Base-by-base conservation (phyloP, 106 monocot genomes). In the Ottelia alismoides region DNA sequence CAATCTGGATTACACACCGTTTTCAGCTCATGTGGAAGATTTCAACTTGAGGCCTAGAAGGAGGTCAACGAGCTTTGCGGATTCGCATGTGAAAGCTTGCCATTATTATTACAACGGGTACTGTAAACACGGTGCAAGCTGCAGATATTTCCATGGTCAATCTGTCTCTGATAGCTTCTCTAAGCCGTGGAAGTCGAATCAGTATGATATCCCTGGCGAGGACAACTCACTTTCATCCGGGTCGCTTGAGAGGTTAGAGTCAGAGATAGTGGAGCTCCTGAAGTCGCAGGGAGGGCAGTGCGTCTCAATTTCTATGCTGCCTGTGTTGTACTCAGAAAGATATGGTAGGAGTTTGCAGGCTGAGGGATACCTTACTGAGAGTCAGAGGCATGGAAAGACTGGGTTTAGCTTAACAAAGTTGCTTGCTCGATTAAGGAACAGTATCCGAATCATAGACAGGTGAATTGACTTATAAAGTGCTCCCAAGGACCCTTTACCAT, bases 301-400 rank as follows among this genome's bases (percentile, higher is more conserved):
- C 2, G 52, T 88, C 58, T 75, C 88, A 7, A 79, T 94, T 29
- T 72, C 80, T 18, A 64, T 73, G 3, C 61, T 94, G 46, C 88
- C 88, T 0, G 71, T 58, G 58, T 23, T 88, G 49, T 93, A 93
- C 58, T 57, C 45, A 29, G 81, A 83, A 31, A 83, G 28, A 72
- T 93, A 93, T 56, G 80, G 88, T 2, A 88, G 65, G 55, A 32
- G 57, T 10, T 70, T 93, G 30, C 84, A 81, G 61, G 78, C 76
- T 16, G 82, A 92, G 0, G 85, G 86, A 17, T 86, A 78, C 51
- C 57, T 86, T 7, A 86, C 80, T 1, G 93, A 93, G 75, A 83
- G 88, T 68, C 93, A 93, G 62, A 58, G 80, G 28, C 87, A 93
- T 60, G 87, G 78, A 1, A 93, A 80, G 58, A 44, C 73, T 56